Evolutionary conservation across 805 yeast species (phyloP), one percentile per base, ranked within the genome.

Genomic region (Ogataea dorogensis): DNA sequence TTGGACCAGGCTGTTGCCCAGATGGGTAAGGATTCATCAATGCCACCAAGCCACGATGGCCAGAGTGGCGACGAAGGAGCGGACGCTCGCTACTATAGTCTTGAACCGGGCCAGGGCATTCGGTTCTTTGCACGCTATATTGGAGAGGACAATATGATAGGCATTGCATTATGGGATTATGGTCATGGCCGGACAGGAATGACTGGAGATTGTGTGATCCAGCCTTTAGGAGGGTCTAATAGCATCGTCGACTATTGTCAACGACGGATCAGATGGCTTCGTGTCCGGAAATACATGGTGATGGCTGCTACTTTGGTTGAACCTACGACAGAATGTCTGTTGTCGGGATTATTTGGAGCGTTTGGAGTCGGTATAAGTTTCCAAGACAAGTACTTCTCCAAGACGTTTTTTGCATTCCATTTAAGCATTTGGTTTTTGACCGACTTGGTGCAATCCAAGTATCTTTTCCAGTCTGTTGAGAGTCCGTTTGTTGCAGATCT

Each of bases 131-230:
- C 95, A 6, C 67, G 78, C 38, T 88, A 81, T 56, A 87, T 87
- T 52, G 95, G 95, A 5, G 96, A 87, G 56, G 96, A 87, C 58
- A 87, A 87, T 58, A 84, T 86, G 94, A 87, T 87, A 44, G 95
- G 86, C 5, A 86, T 85, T 31, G 85, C 87, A 1, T 55, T 87
- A 12, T 87, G 95, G 95, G 77, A 77, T 32, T 67, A 70, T 21
- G 79, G 84, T 16, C 37, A 51, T 16, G 82, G 85, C 2, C 65
- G 88, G 46, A 85, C 95, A 0, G 88, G 82, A 0, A 67, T 86
- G 69, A 80, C 91, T 1, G 77, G 83, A 1, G 95, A 87, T 54
- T 72, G 77, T 30, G 95, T 79, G 1, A 61, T 85, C 4, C 96
- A 87, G 54, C 96, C 96, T 0, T 59, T 77, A 15, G 61, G 59